Base-by-base conservation (phyloP, 352 stramenopile species). In the Saprolegnia parasitica region DNA sequence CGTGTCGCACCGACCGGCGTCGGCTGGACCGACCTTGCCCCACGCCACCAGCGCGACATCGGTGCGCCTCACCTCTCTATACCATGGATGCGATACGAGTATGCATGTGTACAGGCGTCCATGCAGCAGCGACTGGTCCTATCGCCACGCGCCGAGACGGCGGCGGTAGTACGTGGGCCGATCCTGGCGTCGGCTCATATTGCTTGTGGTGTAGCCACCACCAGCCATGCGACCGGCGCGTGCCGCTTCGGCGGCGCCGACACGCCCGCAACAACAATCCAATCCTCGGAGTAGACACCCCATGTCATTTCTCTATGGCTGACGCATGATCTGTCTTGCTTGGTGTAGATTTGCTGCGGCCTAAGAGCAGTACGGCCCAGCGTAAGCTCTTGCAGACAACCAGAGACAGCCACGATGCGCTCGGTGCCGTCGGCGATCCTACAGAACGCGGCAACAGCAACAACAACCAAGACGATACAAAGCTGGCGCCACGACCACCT, bases 361-460 rank as follows among this genome's bases (percentile, higher is more conserved):
- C 58, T 18, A 67, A 67, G 42, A 67, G 58, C 58, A 56, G 58
- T 40, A 67, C 58, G 13, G 45, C 58, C 8, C 58, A 67, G 45
- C 32, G 58, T 15, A 67, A 67, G 50, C n/a, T n/a, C 15, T 50
- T 42, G 24, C 45, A 39, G 50, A 56, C 21, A 35, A 35, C 2
- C 29, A 2, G 2, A 35, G 29, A 35, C n/a, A n/a, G n/a, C n/a
- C n/a, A n/a, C 42, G 42, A 15, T 49, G 8, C 11, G 10, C 42
- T n/a, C 3, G 42, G 18, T 8, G 3, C 42, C 3, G 10, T 10
- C 1, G 10, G 18, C 13, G 18, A 49, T n/a, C 42, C 1, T 8
- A 49, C 13, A 15, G 42, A 49, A 15, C 11, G 42, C 42, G 42
- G 10, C 42, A 15, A 49, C 42, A n/a, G 8, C 42, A n/a, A 49